phyloP scores from a whole-genome alignment of 2,329 filamentous ascomycete species.

The Didymella pinodella region DNA sequence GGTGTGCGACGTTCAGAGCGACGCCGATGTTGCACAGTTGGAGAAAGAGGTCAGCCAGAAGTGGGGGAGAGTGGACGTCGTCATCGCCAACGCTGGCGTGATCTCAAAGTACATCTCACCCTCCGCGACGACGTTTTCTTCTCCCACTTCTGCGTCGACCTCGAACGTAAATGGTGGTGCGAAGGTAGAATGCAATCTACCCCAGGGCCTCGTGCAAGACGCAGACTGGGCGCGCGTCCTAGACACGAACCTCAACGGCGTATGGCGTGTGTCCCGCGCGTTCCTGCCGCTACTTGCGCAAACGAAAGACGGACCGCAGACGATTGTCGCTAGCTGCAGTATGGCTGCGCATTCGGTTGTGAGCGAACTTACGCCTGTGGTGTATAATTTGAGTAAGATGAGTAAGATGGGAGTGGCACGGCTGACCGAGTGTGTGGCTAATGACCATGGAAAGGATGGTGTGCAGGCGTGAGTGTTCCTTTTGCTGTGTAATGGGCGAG shows the following conservation, averaged over 20 bases:
- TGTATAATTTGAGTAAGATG: slow-evolving; percentile 34
- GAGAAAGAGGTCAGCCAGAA: slow-evolving; percentile 18
- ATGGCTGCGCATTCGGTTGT: slow-evolving; percentile 24
- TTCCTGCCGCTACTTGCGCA: slow-evolving; percentile 28
- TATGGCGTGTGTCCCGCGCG: slow-evolving; percentile 27
- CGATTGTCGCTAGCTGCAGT: slow-evolving; percentile 24
- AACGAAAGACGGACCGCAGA: slow-evolving; percentile 22
- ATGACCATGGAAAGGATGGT: slow-evolving; percentile 46
- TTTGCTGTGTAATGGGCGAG: neutral
- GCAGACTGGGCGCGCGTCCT: slow-evolving; percentile 31
- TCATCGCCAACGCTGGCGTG: slow-evolving; percentile 35
- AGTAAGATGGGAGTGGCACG: slow-evolving; percentile 28
- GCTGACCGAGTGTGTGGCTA: slow-evolving; percentile 33
- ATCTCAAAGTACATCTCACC: slow-evolving; percentile 26
- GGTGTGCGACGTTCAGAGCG: slow-evolving; percentile 25
- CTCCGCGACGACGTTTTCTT: neutral
- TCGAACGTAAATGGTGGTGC: too few species aligned
- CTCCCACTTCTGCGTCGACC: too few species aligned
- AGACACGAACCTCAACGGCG: slow-evolving; percentile 33
- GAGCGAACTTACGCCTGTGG: slow-evolving; percentile 24
- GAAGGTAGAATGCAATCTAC: slow-evolving; percentile 19
- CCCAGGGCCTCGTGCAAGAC: slow-evolving; percentile 29
- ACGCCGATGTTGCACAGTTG: slow-evolving; percentile 10
- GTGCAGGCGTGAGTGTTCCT: slow-evolving; percentile 24
- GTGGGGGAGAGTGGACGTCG: slow-evolving; percentile 28